Conservation (phyloP, 441 rosid species). For the Theobroma grandiflorum region DNA sequence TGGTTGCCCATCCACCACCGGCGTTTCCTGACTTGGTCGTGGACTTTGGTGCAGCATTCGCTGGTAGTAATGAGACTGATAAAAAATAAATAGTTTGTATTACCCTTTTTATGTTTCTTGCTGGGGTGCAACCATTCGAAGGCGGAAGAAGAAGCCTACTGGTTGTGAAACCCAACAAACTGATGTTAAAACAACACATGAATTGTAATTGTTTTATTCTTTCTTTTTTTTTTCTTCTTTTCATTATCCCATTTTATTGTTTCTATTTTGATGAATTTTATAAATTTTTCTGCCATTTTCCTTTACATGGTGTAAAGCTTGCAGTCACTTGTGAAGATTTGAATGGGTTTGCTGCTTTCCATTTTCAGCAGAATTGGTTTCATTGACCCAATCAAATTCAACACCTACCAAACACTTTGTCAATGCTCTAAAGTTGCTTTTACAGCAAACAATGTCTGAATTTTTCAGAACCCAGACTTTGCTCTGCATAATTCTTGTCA, state of each 20-base stretch:
- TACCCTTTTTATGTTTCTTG: background rate
- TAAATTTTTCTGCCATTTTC: background rate
- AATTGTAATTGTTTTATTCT: background rate
- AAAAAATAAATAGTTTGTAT: background rate
- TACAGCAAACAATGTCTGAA: background rate
- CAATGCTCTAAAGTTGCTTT: background rate
- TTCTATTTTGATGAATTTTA: background rate
- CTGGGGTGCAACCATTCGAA: background rate
- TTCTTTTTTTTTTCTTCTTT: background rate
- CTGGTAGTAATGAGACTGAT: background rate
- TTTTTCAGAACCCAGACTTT: background rate
- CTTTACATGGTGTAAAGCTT: background rate
- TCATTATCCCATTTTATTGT: background rate
- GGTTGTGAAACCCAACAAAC: background rate
- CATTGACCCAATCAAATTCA: slow-evolving; percentile 15
- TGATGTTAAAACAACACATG: background rate
- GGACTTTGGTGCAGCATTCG: background rate
- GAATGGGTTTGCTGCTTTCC: background rate
- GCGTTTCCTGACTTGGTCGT: slow-evolving; percentile 7
- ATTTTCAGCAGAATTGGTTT: background rate
- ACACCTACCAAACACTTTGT: background rate
- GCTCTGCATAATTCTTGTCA: background rate
- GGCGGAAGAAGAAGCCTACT: background rate
- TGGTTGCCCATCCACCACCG: background rate
- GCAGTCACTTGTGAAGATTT: background rate